Evolutionary conservation across 2,329 filamentous ascomycete genomes (phyloP), one percentile per base, ranked within the genome.

Genomic region (Ophidiomyces ophidiicola): DNA sequence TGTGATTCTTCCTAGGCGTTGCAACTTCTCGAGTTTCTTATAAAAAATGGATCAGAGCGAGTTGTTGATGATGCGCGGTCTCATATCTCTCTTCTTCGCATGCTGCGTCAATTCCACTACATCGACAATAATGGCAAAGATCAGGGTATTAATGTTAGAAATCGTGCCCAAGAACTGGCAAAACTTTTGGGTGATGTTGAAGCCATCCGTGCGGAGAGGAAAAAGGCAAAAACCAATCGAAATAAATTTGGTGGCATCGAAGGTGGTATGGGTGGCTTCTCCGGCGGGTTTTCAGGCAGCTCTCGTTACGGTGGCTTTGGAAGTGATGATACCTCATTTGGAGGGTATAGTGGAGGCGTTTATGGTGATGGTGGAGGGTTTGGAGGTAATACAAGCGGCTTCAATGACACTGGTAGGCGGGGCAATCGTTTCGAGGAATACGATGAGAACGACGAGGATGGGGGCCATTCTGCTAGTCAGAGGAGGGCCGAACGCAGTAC

Each of bases 121-220:
- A 96, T 98, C 61, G 76, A 98, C 57, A 72, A 76, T 58, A 96
- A 96, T 61, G 90, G 90, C 60, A 98, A 98, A 63, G 90, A 98
- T 57, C 90, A 98, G 62, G 90, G 90, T 45, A 77, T 98, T 62
- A 98, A 98, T 56, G 90, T 98, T 44, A 81, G 90, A 50, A 96
- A 96, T 65, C 76, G 90, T 48, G 86, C 90, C 49, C 94, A 94
- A 64, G 90, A 98, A 65, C 70, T 98, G 36, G 82, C 84, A 8
- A 92, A 98, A 47, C 74, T 98, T n/a, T 70, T 98, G 34, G 71
- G 83, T 52, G 90, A 98, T 45, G 66, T 69, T 14, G 66, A 69
- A 34, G 50, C 58, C 40, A 69, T 69, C 41, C 67, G 76, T 40
- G 43, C 69, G 11, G 76, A 80, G 57, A 62, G 76, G 37, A 98